A percentile compares a stretch with the other conserved stretches of the same genome.
Evolutionary conservation across 225 moss, liverwort and hornwort species (phyloP).

Genomic region (Antitrichia curtipendula): DNA sequence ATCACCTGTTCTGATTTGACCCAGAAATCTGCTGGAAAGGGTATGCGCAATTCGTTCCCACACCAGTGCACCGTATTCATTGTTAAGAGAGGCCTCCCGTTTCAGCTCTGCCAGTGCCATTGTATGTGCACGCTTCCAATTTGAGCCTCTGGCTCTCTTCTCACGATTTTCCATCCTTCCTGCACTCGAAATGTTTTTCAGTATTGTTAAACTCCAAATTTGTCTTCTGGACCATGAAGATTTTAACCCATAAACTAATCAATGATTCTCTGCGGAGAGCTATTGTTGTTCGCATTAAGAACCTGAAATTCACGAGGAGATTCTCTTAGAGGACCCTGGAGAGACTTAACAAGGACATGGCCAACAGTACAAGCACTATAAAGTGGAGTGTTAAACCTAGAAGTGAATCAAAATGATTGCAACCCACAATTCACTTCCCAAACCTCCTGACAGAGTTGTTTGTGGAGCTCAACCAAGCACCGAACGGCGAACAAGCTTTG

Average conservation of each 20-base stretch:
- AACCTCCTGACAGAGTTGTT: neutral
- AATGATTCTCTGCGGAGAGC: neutral
- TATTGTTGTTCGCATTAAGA: neutral
- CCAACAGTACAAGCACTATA: neutral
- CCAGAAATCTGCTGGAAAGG: neutral
- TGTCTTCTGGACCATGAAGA: neutral
- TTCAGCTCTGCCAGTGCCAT: neutral
- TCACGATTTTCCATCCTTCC: neutral
- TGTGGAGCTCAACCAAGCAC: neutral
- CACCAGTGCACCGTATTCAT: neutral
- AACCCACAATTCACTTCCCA: neutral
- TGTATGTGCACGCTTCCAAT: constrained; percentile 5
- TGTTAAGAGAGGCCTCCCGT: neutral
- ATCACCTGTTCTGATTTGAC: neutral
- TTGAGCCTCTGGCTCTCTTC: neutral
- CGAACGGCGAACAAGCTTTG: neutral
- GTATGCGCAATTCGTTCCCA: neutral
- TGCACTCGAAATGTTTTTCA: neutral
- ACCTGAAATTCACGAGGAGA: neutral
- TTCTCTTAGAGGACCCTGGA: neutral
- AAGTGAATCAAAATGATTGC: neutral
- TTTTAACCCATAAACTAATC: too few relatives aligned
- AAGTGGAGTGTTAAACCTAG: too few relatives aligned
- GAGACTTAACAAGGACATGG: neutral
- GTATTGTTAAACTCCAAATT: too few relatives aligned